Base-by-base conservation (phyloP, 75 land plant species). In the Pinus albicaulis region DNA sequence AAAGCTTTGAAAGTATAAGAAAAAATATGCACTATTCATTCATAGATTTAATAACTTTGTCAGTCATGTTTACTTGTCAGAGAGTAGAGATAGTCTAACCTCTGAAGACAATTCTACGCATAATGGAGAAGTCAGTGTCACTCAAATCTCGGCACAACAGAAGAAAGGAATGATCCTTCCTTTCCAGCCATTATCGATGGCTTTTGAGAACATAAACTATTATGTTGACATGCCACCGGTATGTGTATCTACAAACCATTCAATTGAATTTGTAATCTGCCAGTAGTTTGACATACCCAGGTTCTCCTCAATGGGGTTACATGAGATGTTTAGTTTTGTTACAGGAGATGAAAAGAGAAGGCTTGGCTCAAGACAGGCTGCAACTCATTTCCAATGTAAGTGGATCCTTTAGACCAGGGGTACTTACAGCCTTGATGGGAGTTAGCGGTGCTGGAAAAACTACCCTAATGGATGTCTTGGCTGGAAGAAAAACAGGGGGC, bases 391-490 rank as follows among this genome's bases (percentile, higher is more conserved):
- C 81, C 28, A 88, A 86, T 12, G 84, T 91, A 38, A 93, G 87
- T 55, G 95, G 95, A 74, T 78, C 89, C 7, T 93, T 93, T 68
- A 79, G 90, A 56, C 93, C 96, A 34, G 92, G 95, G 3, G 89
- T 92, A 56, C 82, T 92, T 24, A 90, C 94, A 19, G 89, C 91
- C 16, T 69, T 90, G 71, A 83, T 90, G 84, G 92, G 92, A 17
- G 88, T 90, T 20, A 91, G 91, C 59, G 93, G 93, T 20, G 93
- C 93, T 52, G 92, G 92, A 12, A 91, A 91, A 77, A 91, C 93
- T 7, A 91, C 93, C 7, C 76, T 92, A 36, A 89, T 92, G 94
- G 94, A 90, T 82, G 92, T 92, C 5, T 71, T 92, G 22, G 88
- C 88, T 44, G 94, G 90, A 72, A 82, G 92, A 69, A 92, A 92